phyloP scores from a whole-genome alignment of 1,284 basidiomycete species.

The Bjerkandera adusta region DNA sequence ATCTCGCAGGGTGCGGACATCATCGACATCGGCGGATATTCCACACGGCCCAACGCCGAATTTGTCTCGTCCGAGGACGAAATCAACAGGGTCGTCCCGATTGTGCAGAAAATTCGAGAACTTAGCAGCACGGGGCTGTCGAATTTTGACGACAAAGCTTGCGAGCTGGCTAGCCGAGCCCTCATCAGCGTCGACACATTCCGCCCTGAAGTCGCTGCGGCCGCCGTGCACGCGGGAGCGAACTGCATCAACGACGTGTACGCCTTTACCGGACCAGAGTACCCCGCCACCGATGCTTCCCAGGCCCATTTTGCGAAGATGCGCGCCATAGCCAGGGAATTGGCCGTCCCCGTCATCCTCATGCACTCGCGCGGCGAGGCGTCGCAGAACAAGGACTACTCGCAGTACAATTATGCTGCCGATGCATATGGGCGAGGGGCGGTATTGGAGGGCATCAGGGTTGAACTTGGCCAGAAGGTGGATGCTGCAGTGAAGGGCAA shows the following conservation, averaged over 20 bases:
- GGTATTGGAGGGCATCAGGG: constrained; percentile 69
- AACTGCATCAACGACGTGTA: constrained; percentile 96
- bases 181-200: constrained; percentile 94
- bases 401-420: constrained; percentile 39
- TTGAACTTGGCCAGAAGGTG: constrained; percentile 76
- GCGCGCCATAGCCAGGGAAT: constrained; percentile 62
- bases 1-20: constrained; percentile 67
- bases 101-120: constrained; percentile 49
- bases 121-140: constrained; percentile 12
- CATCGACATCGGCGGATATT: constrained; percentile 93
- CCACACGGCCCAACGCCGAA: constrained; percentile 78
- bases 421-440: constrained; percentile 32
- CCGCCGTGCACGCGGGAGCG: constrained; percentile 81
- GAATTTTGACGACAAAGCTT: constrained; percentile 4
- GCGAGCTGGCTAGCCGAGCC: constrained; percentile 20
- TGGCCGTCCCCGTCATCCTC: constrained; percentile 73
- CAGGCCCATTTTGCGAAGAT: constrained; percentile 51
- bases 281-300: constrained; percentile 37
- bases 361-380: constrained; percentile 95
- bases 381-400: constrained; percentile 70
- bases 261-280: constrained; percentile 70
- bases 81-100: constrained; percentile 68
- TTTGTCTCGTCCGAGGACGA: constrained; percentile 78
- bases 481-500: constrained; percentile 64
- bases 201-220: constrained; percentile 78